Evolutionary conservation across 495 filamentous ascomycete genomes (phyloP).

Genomic region (Podospora tetraspora): DNA sequence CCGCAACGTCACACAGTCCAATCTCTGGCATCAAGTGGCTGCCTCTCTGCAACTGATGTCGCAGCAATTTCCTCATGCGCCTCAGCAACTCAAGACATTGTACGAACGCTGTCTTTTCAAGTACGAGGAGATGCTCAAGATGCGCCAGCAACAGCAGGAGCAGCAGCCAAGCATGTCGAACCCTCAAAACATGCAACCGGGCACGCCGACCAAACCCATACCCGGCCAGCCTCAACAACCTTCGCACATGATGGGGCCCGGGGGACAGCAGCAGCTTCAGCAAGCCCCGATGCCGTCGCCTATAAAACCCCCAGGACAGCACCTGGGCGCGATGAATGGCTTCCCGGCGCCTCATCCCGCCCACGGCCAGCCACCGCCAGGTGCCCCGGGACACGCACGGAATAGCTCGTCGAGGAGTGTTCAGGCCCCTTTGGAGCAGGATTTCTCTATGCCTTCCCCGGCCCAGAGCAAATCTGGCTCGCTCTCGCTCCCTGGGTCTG

Average conservation of each 20-base stretch:
- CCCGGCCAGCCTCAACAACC: constrained; percentile 39
- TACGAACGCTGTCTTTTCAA: constrained; percentile 67
- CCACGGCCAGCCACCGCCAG: constrained; percentile 35
- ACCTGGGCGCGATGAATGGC: constrained; percentile 46
- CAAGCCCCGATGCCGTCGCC: constrained; percentile 43
- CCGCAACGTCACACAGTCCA: constrained; percentile 59
- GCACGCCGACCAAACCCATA: constrained; percentile 32
- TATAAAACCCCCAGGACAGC: constrained; percentile 44
- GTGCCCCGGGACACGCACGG: constrained; percentile 29
- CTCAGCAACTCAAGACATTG: constrained; percentile 61
- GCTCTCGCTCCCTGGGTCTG: constrained; percentile 30
- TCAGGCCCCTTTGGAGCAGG: constrained; percentile 33
- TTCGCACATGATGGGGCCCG: constrained; percentile 45
- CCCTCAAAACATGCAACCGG: constrained; percentile 29
- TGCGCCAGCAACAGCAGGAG: constrained; percentile 45
- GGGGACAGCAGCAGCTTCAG: constrained; percentile 45
- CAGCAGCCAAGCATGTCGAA: constrained; percentile 31
- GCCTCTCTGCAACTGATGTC: constrained; percentile 60
- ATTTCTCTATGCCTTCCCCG: constrained; percentile 41
- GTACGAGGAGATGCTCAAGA: constrained; percentile 72
- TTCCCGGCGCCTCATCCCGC: constrained; percentile 45
- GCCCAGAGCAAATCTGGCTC: constrained; percentile 35
- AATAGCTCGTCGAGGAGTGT: constrained; percentile 42
- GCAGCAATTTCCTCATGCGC: constrained; percentile 58
- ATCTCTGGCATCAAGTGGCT: constrained; percentile 68